Percentiles rank a stretch among this genome's conserved stretches.
These are phyloP conservation scores for Cryptosporidium ryanae DNA, from an alignment of 169 alveolate species.

Conservation along the genomic window DNA sequence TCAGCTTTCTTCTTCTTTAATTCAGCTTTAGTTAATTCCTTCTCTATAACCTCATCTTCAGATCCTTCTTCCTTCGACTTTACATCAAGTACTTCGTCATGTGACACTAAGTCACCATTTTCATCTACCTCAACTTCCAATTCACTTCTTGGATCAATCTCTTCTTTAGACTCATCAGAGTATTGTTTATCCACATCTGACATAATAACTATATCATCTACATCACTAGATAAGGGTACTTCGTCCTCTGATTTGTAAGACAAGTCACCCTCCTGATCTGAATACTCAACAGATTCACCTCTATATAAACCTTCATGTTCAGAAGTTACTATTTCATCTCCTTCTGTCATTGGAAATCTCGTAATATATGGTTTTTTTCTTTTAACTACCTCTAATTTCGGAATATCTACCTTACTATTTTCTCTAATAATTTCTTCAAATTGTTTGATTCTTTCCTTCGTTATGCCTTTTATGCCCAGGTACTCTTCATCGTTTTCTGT, in stretches of 20 bases:
- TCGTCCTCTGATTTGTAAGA: neutral
- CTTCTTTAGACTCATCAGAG: neutral
- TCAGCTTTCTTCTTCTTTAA: neutral
- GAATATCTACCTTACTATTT: neutral
- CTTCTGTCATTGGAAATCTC: neutral
- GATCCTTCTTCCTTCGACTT: neutral
- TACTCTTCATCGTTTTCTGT: neutral
- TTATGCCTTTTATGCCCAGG: conserved; percentile 20
- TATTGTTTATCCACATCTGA: neutral
- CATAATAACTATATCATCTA: neutral
- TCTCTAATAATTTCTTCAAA: conserved; percentile 40
- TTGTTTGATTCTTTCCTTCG: conserved; percentile 42
- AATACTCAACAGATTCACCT: no score
- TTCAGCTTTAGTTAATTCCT: neutral
- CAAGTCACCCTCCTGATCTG: neutral
- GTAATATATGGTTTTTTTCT: conserved; percentile 23
- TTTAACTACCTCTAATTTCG: conserved; percentile 33
- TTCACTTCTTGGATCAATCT: neutral
- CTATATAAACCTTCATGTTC: neutral
- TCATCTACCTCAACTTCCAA: neutral
- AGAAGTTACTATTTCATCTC: neutral
- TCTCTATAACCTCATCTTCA: neutral
- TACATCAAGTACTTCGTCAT: neutral
- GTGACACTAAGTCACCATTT: neutral
- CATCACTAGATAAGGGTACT: neutral